Percentiles rank a stretch among this genome's conserved stretches.
These are phyloP conservation scores for Boletellus ananas DNA, from an alignment of 768 basidiomycete genomes.

Conservation along the genomic window DNA sequence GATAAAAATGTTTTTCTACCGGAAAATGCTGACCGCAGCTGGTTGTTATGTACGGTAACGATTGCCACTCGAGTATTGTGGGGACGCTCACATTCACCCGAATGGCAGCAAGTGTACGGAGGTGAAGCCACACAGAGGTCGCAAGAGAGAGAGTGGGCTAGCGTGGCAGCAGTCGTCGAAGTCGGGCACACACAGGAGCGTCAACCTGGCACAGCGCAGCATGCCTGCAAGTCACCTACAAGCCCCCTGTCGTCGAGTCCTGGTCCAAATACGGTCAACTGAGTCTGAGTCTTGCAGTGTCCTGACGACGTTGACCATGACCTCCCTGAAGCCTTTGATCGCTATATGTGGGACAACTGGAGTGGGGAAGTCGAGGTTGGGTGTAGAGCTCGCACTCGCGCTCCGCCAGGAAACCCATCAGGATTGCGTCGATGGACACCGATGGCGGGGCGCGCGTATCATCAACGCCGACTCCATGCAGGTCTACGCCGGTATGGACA, in stretches of 20 bases:
- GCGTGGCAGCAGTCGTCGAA: too few relatives aligned
- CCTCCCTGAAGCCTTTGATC: conserved; percentile 60
- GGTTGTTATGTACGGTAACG: too few relatives aligned
- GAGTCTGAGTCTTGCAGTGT: background rate
- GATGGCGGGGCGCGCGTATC: conserved; percentile 64
- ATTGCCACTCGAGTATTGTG: too few relatives aligned
- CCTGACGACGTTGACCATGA: conserved; percentile 14
- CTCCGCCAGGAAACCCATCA: conserved; percentile 35
- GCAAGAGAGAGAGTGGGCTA: too few relatives aligned
- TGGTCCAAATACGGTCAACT: background rate
- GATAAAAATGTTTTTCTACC: background rate
- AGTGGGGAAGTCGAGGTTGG: conserved; percentile 92
- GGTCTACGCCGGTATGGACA: conserved; percentile 84
- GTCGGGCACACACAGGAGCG: too few relatives aligned
- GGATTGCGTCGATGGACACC: conserved; percentile 19
- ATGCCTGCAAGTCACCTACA: too few relatives aligned
- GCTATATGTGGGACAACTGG: conserved; percentile 92
- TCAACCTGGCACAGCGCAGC: too few relatives aligned
- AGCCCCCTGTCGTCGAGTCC: too few relatives aligned
- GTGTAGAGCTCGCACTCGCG: conserved; percentile 77
- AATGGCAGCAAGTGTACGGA: too few relatives aligned
- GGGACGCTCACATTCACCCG: too few relatives aligned
- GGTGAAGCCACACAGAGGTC: too few relatives aligned
- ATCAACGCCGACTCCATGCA: conserved; percentile 99
- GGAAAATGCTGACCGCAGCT: too few relatives aligned